Conservation (phyloP, 345 rosid genomes). For the Populus alba region DNA sequence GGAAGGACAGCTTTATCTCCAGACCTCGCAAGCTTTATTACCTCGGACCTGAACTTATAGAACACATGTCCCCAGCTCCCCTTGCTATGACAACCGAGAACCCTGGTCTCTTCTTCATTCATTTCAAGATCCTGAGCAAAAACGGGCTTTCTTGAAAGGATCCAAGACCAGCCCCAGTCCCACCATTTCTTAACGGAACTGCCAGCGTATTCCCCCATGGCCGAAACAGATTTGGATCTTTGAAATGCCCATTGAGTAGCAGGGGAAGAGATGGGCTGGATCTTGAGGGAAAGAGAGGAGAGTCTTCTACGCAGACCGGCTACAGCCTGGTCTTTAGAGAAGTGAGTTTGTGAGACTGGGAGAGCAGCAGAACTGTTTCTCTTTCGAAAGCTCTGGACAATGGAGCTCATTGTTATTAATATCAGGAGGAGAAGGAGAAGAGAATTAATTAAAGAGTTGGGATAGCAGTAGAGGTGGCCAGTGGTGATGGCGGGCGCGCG, state of each 20-base stretch:
- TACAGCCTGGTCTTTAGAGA: slow-evolving; percentile 17
- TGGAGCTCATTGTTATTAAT: slow-evolving; percentile 48
- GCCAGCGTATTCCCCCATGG: slow-evolving; percentile 56
- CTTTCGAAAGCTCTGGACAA: slow-evolving; percentile 52
- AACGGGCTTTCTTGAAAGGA: slow-evolving; percentile 62
- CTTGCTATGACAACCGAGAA: slow-evolving; percentile 54
- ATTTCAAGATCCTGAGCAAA: slow-evolving; percentile 82
- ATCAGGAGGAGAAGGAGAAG: neutral
- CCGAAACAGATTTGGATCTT: slow-evolving; percentile 63
- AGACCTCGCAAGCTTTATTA: slow-evolving; percentile 51
- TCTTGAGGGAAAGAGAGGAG: slow-evolving; percentile 66
- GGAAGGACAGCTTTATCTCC: slow-evolving; percentile 56
- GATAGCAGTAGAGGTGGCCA: neutral
- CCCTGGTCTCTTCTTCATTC: slow-evolving; percentile 65
- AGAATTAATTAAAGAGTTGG: neutral
- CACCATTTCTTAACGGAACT: slow-evolving; percentile 73
- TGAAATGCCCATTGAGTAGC: slow-evolving; percentile 49
- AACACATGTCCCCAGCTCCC: slow-evolving; percentile 89
- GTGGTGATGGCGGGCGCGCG: neutral
- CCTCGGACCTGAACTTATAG: slow-evolving; percentile 59
- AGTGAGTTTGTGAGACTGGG: slow-evolving; percentile 48
- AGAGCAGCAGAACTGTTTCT: slow-evolving; percentile 29
- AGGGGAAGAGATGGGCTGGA: slow-evolving; percentile 39
- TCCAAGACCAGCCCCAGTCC: slow-evolving; percentile 88
- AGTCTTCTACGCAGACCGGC: slow-evolving; percentile 60